Evolutionary conservation across 495 filamentous ascomycete genomes (phyloP).

Genomic region (Penicillium macrosclerotiorum): DNA sequence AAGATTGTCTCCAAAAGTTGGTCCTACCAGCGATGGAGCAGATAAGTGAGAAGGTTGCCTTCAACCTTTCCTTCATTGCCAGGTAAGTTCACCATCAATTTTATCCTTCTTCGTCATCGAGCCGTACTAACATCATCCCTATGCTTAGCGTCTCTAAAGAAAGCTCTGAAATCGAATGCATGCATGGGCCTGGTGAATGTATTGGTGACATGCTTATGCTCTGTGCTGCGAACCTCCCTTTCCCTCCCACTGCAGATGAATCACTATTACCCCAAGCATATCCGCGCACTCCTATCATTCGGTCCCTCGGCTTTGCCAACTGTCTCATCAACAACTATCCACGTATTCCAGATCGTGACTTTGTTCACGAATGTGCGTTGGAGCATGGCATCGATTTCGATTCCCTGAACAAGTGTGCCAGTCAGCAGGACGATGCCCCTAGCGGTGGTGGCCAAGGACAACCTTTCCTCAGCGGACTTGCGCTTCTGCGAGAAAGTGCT

Average conservation of each 20-base stretch:
- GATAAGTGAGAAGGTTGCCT: conserved; percentile 80
- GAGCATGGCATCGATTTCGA: conserved; percentile 87
- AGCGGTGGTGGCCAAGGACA: conserved; percentile 60
- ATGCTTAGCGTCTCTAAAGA: conserved; percentile 33
- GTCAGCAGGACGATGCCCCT: conserved; percentile 42
- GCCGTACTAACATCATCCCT: background rate
- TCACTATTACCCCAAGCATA: conserved; percentile 24
- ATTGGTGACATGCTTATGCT: conserved; percentile 92
- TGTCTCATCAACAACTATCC: conserved; percentile 73
- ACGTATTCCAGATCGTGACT: conserved; percentile 66
- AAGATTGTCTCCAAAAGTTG: conserved; percentile 74
- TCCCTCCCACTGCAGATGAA: conserved; percentile 24
- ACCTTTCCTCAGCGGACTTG: conserved; percentile 47
- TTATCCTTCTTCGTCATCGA: background rate
- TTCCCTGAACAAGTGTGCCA: conserved; percentile 74
- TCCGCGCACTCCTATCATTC: conserved; percentile 67
- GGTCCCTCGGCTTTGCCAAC: conserved; percentile 85
- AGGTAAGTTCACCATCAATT: conserved; percentile 43
- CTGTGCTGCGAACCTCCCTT: conserved; percentile 71
- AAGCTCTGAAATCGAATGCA: conserved; percentile 58
- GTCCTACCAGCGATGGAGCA: conserved; percentile 85
- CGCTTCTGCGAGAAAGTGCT: conserved; percentile 76
- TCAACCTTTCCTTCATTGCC: conserved; percentile 87
- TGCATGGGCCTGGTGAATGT: conserved; percentile 86
- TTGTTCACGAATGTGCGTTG: conserved; percentile 81